Base-by-base conservation (phyloP, 2,329 filamentous ascomycete genomes). In the Hypoxylon sp. region DNA sequence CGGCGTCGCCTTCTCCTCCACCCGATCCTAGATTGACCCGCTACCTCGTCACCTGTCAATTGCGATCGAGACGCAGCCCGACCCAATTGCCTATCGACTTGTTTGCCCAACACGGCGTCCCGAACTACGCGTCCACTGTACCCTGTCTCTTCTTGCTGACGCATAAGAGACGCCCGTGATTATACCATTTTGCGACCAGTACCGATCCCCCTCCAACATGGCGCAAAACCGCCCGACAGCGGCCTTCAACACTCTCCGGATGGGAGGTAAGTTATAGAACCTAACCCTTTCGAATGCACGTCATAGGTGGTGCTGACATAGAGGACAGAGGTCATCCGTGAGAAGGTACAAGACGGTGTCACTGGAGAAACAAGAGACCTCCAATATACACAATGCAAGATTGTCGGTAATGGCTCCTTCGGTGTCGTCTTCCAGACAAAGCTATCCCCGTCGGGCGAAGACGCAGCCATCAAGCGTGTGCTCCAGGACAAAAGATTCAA, bases 401-500 rank as follows among this genome's bases (percentile, higher is more conserved):
- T 99, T 76, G 96, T 99, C 50, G 96, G 96, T 79, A 99, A 99
- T 83, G 96, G 96, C 72, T 98, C 95, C 33, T 99, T 99, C 74
- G 96, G 96, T 71, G 95, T 99, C 52, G 96, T 99, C 70, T 99
- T 99, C 81, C 96, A 99, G 84, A 99, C 96, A 61, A 98, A 98
- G 84, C 87, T 99, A 75, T 95, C 95, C 66, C 96, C 96, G n/a
- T 96, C 92, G 69, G 95, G 95, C 70, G 96, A 99, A 81, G 96
- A 99, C 83, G 96, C 96, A 56, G 96, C 96, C 78, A 99, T 99
- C 85, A 99, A 99, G 86, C 91, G 96, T 74, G 96, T 99, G 65
- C 87, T 99, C 63, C 96, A 99, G 78, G 96, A 99, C 86, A 99
- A 99, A 86, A 90, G 96, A 78, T 99, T 99, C 90, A 99, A 99